A percentile compares a stretch with the other conserved stretches of the same genome.
Evolutionary conservation across 805 yeast genomes (phyloP).

Genomic region (Metschnikowia gelsemii): DNA sequence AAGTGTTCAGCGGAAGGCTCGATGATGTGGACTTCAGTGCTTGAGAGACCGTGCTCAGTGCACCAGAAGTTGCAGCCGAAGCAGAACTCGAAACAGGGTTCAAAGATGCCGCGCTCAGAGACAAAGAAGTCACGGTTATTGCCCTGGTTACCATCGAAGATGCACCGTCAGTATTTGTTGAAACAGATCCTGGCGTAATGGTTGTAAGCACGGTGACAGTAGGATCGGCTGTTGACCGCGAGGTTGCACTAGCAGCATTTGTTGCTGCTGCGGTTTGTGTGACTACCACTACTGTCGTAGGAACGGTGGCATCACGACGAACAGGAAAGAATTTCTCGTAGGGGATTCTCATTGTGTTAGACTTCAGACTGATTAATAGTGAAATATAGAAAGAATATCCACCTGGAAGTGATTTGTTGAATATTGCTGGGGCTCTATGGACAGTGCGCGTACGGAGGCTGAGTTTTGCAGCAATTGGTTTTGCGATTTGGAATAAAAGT

Average conservation of each 20-base stretch:
- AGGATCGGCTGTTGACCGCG: not conserved
- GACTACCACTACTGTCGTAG: slow-evolving; percentile 9
- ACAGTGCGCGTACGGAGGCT: no score
- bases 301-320: slow-evolving; percentile 9
- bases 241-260: not conserved
- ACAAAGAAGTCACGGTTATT: not conserved
- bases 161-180: not conserved
- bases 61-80: not conserved
- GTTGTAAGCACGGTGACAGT: slow-evolving; percentile 7
- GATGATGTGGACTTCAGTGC: slow-evolving; percentile 3
- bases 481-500: no score
- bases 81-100: not conserved
- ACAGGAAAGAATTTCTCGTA: not conserved
- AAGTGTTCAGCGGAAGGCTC: slow-evolving; percentile 2
- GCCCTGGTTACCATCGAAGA: not conserved
- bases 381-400: no score
- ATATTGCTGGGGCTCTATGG: no score
- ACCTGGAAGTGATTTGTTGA: no score
- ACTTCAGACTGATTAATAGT: no score
- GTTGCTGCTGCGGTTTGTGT: slow-evolving; percentile 7
- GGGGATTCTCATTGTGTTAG: slow-evolving; percentile 1
- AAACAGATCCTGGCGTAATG: slow-evolving; percentile 4
- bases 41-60: no score
- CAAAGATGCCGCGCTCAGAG: not conserved
- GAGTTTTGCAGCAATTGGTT: not conserved